Conservation (phyloP, 2,329 filamentous ascomycete genomes). For the Talaromyces rugulosus region DNA sequence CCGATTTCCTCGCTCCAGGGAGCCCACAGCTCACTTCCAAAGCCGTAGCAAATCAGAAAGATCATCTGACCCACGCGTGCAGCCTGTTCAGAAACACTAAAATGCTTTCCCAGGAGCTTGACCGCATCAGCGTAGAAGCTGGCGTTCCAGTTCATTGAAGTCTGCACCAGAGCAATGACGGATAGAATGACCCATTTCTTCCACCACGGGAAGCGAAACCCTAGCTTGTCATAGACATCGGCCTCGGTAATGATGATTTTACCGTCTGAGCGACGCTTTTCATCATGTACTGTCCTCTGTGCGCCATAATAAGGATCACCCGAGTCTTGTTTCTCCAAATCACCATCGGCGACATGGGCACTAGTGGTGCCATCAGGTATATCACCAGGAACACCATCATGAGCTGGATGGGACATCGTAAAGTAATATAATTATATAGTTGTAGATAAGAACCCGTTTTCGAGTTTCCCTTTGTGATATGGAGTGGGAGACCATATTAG, state of each 20-base stretch:
- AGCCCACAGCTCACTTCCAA: conserved; percentile 83
- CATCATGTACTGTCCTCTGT: neutral
- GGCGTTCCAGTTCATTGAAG: conserved; percentile 75
- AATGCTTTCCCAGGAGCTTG: conserved; percentile 59
- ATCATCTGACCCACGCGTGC: conserved; percentile 69
- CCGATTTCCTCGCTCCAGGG: conserved; percentile 82
- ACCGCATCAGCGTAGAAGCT: conserved; percentile 68
- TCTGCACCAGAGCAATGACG: conserved; percentile 66
- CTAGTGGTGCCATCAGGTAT: conserved; percentile 7
- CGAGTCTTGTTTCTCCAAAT: conserved; percentile 11
- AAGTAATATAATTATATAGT: conserved; percentile 1
- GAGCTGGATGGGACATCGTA: conserved; percentile 9
- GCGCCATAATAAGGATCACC: conserved; percentile 5
- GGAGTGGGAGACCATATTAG: conserved; percentile 10
- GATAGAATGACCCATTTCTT: conserved; percentile 68
- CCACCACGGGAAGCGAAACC: conserved; percentile 55
- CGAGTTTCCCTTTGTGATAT: neutral
- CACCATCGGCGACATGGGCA: conserved; percentile 10
- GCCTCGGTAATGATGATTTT: conserved; percentile 44
- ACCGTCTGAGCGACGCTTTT: conserved; percentile 16
- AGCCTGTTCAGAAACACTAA: conserved; percentile 61
- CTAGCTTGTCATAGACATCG: conserved; percentile 63
- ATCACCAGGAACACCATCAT: conserved; percentile 6
- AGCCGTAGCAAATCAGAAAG: conserved; percentile 73
- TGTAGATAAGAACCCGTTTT: neutral